Evolutionary conservation across 2,329 filamentous ascomycete genomes (phyloP), one percentile per base, ranked within the genome.

Genomic region (Colletotrichum magnum): DNA sequence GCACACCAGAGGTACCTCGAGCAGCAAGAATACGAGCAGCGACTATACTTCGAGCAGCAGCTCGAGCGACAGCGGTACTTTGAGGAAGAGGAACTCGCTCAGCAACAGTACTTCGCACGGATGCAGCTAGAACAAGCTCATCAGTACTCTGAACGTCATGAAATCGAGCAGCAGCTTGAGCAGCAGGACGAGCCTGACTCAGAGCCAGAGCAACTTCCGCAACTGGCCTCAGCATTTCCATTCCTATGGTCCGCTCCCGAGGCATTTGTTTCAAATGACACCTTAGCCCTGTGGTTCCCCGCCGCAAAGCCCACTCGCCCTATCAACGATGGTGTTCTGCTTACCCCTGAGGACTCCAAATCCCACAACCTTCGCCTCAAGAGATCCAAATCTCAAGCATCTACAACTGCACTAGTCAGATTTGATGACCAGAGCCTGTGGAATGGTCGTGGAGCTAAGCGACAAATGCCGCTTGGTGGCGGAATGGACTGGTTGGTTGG

Each of bases 381-480:
- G 53, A 60, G 60, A 12, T 28, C 50, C 43, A 56, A 61, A 36
- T 13, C 50, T 1, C 47, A 51, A 4, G 16, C 24, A 9, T 5
- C 68, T 18, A 15, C 45, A n/a, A 69, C 73, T 43, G 69, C 64
- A n/a, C 51, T 68, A 6, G 71, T 71, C 18, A 65, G 36, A 52
- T 71, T 72, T 12, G 51, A 54, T 2, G 59, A 62, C 15, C 69
- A 72, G 10, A n/a, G 6, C 16, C 59, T 72, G 48, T 72, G 71
- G 71, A 51, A 53, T 12, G 69, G 61, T n/a, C 57, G 58, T 24
- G 64, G 70, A 32, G 39, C 51, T 9, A 24, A 47, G 6, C 28
- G 43, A 24, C 18, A 50, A 10, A 21, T 53, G 16, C 66, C 67
- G 4, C 48, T 39, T 15, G 69, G 69, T 18, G 62, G 45, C 21